Conservation (phyloP, 2,329 filamentous ascomycete species). For the Trichothecium sympodiale region DNA sequence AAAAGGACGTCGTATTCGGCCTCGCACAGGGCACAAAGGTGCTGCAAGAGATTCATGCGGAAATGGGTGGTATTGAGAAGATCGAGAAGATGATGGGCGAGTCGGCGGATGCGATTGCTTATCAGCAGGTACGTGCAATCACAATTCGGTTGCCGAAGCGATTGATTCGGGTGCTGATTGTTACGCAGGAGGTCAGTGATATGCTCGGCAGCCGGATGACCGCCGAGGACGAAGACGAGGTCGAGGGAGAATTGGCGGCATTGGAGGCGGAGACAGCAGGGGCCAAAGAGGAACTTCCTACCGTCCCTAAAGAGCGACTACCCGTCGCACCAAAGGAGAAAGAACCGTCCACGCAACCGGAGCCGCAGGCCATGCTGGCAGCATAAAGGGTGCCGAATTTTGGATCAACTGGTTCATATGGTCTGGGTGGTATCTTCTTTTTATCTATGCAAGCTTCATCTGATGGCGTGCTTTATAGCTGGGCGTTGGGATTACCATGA, state of each 20-base stretch:
- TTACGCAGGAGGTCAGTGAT: slow-evolving; percentile 71
- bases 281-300: slow-evolving; percentile 12
- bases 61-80: slow-evolving; percentile 90
- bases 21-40: slow-evolving; percentile 86
- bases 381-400: slow-evolving; percentile 6
- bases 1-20: slow-evolving; percentile 91
- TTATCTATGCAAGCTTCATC: background rate
- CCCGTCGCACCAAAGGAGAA: slow-evolving; percentile 13
- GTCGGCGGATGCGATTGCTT: slow-evolving; percentile 78
- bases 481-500: slow-evolving; percentile 9
- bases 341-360: slow-evolving; percentile 11
- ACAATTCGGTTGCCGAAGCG: background rate
- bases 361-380: slow-evolving; percentile 30
- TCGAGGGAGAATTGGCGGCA: slow-evolving; percentile 85
- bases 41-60: slow-evolving; percentile 78
- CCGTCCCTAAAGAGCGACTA: slow-evolving; percentile 21
- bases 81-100: slow-evolving; percentile 95
- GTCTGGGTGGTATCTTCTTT: background rate
- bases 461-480: background rate
- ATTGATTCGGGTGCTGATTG: slow-evolving; percentile 4
- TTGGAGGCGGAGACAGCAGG: slow-evolving; percentile 44
- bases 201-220: slow-evolving; percentile 83
- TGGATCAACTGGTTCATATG: slow-evolving; percentile 1
- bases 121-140: slow-evolving; percentile 59
- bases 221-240: slow-evolving; percentile 92